Evolutionary conservation across 169 alveolate genomes (phyloP), one percentile per base, ranked within the genome.

Genomic region (Plasmodium yoelii): DNA sequence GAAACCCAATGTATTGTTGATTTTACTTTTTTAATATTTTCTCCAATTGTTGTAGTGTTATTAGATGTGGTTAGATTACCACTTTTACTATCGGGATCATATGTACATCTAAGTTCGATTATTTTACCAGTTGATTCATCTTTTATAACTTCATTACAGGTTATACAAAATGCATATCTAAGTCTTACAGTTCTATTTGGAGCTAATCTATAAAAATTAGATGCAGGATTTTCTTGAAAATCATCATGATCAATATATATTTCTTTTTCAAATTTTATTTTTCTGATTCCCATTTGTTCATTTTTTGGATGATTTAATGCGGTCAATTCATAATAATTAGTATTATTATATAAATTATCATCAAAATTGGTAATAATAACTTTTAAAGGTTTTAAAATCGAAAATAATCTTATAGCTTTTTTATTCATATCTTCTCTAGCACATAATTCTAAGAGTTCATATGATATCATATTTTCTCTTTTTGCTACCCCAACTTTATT

Each of bases 401-500:
- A 95, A 44, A 92, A 92, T 8, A 92, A 59, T 0, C 96, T 39
- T n/a, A 67, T 87, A 4, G 96, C 92, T 49, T 47, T 75, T 80
- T 92, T 92, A 67, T 94, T 90, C 95, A 94, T 88, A 56, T 53
- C 87, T 51, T 94, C 96, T 44, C 95, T 77, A 15, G 97, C 96
- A 86, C 98, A 97, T 80, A 96, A 96, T 84, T 98, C 99, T 15
- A 99, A 88, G n/a, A 98, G 93, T 55, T 97, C 97, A 56, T 97
- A 91, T 7, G 96, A 94, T 18, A 98, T 97, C 65, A 97, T 92
- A 92, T 97, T 97, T 84, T 97, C 99, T 65, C 99, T 94, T 75
- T 98, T 96, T 2, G 99, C 97, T 7, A 98, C 99, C 5, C 99
- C 99, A 12, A 98, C 98, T 61, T 93, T 93, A 70, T 96, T 97